Evolutionary conservation across 306 rosid species (phyloP), one percentile per base, ranked within the genome.

Genomic region (Lotus japonicus): DNA sequence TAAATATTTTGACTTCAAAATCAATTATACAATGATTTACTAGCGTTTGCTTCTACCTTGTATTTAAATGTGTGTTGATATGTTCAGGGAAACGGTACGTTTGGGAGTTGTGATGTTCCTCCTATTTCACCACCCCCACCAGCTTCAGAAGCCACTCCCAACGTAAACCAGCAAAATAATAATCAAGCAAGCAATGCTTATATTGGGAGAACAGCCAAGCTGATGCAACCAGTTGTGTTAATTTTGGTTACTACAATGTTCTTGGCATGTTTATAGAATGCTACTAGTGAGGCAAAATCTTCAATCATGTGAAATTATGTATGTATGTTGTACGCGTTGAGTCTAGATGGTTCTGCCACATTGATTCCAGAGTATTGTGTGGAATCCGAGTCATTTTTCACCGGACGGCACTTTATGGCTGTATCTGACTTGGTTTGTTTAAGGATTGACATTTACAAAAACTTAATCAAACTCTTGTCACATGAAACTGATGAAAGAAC

Each of bases 111-210:
- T 11, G 87, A 88, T 18, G 86, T 85, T 49, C 97, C 97, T 64
- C 83, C 70, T 4, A 68, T 88, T 65, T 79, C 99, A 76, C 99
- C 99, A 2, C 99, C 97, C 10, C 97, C 97, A 4, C 99, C 99
- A 1, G 96, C 95, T 11, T 58, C 89, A 0, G 77, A 14, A 10
- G 35, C 31, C 2, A 11, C 68, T 52, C 5, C 72, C 11, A 26
- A 10, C 13, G 66, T 26, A 13, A n/a, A 80, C 53, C 36, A 82
- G 19, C 65, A 15, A n/a, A n/a, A 5, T 38, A 52, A 52, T 19
- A 66, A 8, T 17, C 38, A 75, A 3, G 41, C 71, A 41, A 83
- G 53, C 73, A n/a, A 14, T 13, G 89, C 79, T 72, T 52, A 60
- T 51, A 41, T 18, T 28, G 76, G 63, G 38, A 72, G 83, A 79